phyloP scores from a whole-genome alignment of 2,329 filamentous ascomycete genomes.

The Paradendryphiella salina region DNA sequence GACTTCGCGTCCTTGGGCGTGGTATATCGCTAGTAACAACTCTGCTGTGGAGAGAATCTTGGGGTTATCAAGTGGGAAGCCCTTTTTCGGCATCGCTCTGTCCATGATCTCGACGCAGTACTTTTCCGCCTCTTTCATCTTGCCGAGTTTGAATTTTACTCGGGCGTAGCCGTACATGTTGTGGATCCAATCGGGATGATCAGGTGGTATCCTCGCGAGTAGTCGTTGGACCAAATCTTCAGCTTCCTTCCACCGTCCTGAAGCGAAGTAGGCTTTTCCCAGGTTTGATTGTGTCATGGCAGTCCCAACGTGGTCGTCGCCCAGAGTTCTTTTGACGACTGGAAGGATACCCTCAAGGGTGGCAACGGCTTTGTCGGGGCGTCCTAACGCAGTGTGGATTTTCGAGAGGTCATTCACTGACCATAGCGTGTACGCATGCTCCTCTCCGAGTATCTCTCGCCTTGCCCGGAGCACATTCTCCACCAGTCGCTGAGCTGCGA shows the following conservation, averaged over 20 bases:
- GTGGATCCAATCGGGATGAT: background rate
- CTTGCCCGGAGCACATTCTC: constrained; percentile 23
- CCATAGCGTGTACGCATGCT: constrained; percentile 36
- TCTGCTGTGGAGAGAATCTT: background rate
- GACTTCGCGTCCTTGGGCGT: background rate
- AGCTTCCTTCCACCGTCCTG: background rate
- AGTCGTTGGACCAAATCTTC: background rate
- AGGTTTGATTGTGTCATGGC: background rate
- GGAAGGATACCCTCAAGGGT: background rate
- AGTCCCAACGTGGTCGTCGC: background rate
- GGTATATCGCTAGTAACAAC: background rate
- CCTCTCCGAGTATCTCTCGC: constrained; percentile 26
- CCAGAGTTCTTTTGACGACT: background rate
- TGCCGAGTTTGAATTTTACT: background rate
- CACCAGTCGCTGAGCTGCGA: constrained; percentile 9
- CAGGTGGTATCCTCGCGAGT: background rate
- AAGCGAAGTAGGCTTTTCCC: background rate
- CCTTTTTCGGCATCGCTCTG: background rate
- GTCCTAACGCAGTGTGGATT: background rate
- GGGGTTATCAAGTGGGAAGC: background rate
- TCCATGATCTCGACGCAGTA: background rate
- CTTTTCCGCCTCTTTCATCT: background rate
- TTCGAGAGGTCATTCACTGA: constrained; percentile 36
- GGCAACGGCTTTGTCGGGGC: background rate
- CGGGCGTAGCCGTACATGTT: background rate